Conservation (phyloP, 108 stramenopile genomes). For the Pseudonitzschia pungens region DNA sequence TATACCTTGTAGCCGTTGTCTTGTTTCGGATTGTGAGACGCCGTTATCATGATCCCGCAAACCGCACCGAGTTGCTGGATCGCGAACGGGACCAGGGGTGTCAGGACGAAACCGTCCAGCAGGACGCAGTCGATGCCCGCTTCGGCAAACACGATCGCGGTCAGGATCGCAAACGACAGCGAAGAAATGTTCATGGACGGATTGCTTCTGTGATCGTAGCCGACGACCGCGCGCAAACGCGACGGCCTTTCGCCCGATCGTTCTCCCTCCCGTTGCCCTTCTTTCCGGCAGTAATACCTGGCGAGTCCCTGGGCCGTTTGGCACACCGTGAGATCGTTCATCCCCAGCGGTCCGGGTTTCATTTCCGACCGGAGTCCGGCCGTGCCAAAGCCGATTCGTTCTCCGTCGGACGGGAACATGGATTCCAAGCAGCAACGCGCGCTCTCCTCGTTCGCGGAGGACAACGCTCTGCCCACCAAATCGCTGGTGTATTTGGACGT, state of each 20-base stretch:
- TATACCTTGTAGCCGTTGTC: slow-evolving; percentile 98
- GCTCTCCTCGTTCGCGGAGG: slow-evolving; percentile 26
- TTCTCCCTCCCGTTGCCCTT: slow-evolving; percentile 14
- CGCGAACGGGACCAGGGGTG: slow-evolving; percentile 89
- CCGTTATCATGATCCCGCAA: slow-evolving; percentile 97
- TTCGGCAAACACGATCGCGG: slow-evolving; percentile 80
- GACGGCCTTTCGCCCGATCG: background rate
- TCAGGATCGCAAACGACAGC: slow-evolving; percentile 81
- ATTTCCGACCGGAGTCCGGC: slow-evolving; percentile 92
- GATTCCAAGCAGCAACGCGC: slow-evolving; percentile 25
- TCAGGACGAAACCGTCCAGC: slow-evolving; percentile 83
- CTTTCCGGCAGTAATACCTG: slow-evolving; percentile 51
- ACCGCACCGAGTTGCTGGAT: slow-evolving; percentile 41
- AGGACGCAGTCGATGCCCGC: slow-evolving; percentile 83
- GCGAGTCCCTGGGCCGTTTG: slow-evolving; percentile 91
- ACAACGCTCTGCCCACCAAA: slow-evolving; percentile 36
- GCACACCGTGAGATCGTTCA: slow-evolving; percentile 94
- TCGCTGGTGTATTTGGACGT: slow-evolving; percentile 50
- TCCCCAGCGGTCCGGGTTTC: slow-evolving; percentile 83
- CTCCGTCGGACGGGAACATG: slow-evolving; percentile 45
- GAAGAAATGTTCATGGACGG: slow-evolving; percentile 70
- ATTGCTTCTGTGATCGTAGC: slow-evolving; percentile 89
- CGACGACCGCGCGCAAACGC: slow-evolving; percentile 64
- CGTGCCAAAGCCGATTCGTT: slow-evolving; percentile 91
- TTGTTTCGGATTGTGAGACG: slow-evolving; percentile 96